These are phyloP conservation scores for Phytophthora hibernalis DNA, from an alignment of 352 stramenopile species.

Conservation along the genomic window DNA sequence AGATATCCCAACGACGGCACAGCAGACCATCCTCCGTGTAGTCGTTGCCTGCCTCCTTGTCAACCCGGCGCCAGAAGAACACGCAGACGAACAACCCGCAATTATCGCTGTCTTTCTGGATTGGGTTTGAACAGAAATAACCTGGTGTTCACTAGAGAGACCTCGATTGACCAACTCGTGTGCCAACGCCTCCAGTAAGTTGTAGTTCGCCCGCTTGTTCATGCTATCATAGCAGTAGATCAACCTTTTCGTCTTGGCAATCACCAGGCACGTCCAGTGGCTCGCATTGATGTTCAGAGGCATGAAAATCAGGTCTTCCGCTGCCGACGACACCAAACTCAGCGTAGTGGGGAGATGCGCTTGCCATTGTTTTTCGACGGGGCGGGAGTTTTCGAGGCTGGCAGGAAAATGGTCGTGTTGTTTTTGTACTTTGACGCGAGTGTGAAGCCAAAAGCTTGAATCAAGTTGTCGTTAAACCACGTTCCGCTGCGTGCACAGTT, in stretches of 20 bases:
- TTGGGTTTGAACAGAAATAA: slow-evolving; percentile 1
- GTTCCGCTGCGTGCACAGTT: background rate
- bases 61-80: background rate
- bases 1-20: background rate
- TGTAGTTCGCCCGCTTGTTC: slow-evolving; percentile 5
- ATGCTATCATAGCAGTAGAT: slow-evolving; percentile 17
- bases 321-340: background rate
- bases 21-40: background rate
- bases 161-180: background rate
- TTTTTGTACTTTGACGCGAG: background rate
- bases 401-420: background rate
- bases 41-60: slow-evolving; percentile 1
- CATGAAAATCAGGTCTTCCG: background rate
- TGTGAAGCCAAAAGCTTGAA: background rate
- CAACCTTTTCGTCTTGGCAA: background rate
- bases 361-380: background rate
- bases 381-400: background rate
- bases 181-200: slow-evolving; percentile 1
- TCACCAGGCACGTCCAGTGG: slow-evolving; percentile 9
- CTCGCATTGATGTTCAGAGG: slow-evolving; percentile 11
- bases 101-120: slow-evolving; percentile 12
- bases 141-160: background rate
- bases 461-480: background rate
- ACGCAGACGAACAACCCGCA: slow-evolving; percentile 11
- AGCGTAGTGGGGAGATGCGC: background rate